phyloP scores from a whole-genome alignment of 2,329 filamentous ascomycete species.

The Aspergillus niger region DNA sequence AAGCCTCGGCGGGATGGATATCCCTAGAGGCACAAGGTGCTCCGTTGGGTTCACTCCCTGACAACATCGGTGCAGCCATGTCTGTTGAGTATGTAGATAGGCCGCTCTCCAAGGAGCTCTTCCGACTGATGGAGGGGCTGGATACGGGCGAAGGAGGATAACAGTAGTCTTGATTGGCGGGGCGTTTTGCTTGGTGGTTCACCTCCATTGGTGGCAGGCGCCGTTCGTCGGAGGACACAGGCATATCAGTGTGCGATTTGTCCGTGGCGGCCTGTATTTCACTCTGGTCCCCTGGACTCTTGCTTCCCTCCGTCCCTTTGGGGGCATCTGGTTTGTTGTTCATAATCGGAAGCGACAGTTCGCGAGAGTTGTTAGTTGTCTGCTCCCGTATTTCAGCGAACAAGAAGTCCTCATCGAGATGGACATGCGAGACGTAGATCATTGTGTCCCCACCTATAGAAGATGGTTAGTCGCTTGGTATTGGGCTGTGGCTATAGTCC shows the following conservation, averaged over 20 bases:
- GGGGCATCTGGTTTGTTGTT: slow-evolving; percentile 10
- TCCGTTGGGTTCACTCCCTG: slow-evolving; percentile 11
- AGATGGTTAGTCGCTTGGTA: slow-evolving; percentile 6
- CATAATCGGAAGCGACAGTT: slow-evolving; percentile 8
- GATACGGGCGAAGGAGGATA: slow-evolving; percentile 22
- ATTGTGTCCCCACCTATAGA: slow-evolving; percentile 30
- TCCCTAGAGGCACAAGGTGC: slow-evolving; percentile 9
- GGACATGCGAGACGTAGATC: slow-evolving; percentile 33
- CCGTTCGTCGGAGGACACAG: not conserved
- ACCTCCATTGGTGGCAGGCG: not conserved
- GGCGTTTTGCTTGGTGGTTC: slow-evolving; percentile 6
- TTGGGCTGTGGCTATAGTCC: not conserved
- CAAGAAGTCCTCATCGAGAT: slow-evolving; percentile 25
- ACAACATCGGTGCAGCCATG: slow-evolving; percentile 18
- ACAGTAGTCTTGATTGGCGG: slow-evolving; percentile 12
- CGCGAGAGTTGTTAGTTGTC: not conserved
- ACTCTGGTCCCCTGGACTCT: not conserved
- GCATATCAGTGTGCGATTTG: slow-evolving; percentile 7
- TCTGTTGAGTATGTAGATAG: slow-evolving; percentile 20
- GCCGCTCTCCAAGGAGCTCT: slow-evolving; percentile 22
- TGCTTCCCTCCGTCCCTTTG: not conserved
- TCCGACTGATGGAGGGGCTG: slow-evolving; percentile 19
- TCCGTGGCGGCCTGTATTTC: not conserved
- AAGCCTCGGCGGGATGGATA: slow-evolving; percentile 8
- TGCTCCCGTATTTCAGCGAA: slow-evolving; percentile 20